Conservation (phyloP, 306 rosid species). For the Carpinus fangiana region DNA sequence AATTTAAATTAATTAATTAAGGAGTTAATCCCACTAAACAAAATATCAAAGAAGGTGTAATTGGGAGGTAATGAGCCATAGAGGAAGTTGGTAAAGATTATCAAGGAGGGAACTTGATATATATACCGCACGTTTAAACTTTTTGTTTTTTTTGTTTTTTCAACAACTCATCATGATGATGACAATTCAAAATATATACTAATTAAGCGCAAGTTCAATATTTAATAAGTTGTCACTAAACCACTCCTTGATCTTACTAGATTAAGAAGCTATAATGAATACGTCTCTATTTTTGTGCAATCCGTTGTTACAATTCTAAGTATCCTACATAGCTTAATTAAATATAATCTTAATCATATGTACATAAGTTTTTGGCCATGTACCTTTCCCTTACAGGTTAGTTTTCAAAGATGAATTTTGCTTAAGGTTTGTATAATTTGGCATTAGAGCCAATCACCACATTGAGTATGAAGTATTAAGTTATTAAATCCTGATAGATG, state of each 20-base stretch:
- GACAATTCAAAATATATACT: constrained; percentile 4
- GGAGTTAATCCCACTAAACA: not conserved
- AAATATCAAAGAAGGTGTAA: constrained; percentile 1
- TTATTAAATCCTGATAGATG: too few species aligned
- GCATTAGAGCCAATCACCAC: too few species aligned
- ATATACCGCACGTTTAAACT: constrained; percentile 12
- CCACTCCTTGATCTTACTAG: constrained; percentile 33
- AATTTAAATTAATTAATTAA: not conserved
- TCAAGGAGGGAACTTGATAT: not conserved
- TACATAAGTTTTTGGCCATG: too few species aligned
- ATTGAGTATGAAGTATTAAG: not conserved
- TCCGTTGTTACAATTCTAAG: too few species aligned
- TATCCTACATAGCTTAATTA: too few species aligned
- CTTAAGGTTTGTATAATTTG: too few species aligned
- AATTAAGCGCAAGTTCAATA: constrained; percentile 1
- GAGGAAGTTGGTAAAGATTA: constrained; percentile 41
- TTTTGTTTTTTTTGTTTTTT: not conserved
- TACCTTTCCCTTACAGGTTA: too few species aligned
- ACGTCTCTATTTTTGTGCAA: constrained; percentile 10
- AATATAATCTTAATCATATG: too few species aligned
- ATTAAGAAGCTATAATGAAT: constrained; percentile 31
- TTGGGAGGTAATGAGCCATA: not conserved
- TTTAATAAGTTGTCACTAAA: constrained; percentile 11
- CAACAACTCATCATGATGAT: constrained; percentile 27
- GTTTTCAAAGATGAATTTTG: too few species aligned